Evolutionary conservation across 169 alveolate genomes (phyloP).

Genomic region (Plasmodium cynomolgi): DNA sequence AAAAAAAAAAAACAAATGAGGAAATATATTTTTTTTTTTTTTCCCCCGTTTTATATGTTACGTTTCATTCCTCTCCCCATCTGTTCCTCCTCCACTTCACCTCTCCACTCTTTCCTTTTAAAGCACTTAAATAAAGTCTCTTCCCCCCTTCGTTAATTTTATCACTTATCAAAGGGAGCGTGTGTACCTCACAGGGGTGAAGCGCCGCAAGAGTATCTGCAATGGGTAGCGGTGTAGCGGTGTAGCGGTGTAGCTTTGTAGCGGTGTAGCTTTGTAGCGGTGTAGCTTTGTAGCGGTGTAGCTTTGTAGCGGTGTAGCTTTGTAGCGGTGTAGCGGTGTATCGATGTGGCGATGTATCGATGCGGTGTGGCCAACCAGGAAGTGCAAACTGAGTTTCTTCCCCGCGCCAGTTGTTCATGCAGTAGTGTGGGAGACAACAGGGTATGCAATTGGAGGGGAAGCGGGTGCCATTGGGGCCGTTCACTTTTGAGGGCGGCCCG

Average conservation of each 20-base stretch:
- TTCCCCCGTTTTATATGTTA: background rate
- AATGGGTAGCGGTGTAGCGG: background rate
- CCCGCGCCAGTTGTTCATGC: background rate
- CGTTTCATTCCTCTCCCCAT: background rate
- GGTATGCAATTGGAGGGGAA: background rate
- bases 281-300: background rate
- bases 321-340: background rate
- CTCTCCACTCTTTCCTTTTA: background rate
- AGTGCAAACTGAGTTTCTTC: background rate
- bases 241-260: background rate
- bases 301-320: background rate
- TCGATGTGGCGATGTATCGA: background rate
- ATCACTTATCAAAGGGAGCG: background rate
- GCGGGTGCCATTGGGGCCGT: background rate
- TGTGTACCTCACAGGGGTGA: no score
- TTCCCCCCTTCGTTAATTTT: background rate
- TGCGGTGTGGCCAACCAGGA: background rate
- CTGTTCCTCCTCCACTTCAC: background rate
- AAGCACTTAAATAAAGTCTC: background rate
- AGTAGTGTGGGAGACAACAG: background rate
- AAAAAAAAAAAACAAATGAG: slow-evolving; percentile 4
- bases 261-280: background rate
- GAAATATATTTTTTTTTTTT: background rate
- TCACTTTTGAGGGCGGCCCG: background rate
- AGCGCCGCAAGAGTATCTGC: no score